Conservation (phyloP, 140 eudicot genomes). For the Ambrosia hybrid region DNA sequence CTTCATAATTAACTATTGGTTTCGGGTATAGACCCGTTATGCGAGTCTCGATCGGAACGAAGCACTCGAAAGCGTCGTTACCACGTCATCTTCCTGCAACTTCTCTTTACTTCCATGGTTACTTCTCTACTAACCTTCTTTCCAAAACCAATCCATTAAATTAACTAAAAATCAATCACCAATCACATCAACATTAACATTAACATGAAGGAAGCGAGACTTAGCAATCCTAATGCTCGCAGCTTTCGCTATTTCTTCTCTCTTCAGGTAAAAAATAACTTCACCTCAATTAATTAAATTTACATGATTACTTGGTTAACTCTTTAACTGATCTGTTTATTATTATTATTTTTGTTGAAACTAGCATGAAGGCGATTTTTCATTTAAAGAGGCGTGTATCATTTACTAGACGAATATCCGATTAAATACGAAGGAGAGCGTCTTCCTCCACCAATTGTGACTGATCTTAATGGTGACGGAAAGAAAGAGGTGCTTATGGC, state of each 20-base stretch:
- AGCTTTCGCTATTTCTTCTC: slow-evolving; percentile 96
- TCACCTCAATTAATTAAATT: background rate
- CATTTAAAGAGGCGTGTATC: slow-evolving; percentile 94
- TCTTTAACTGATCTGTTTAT: background rate
- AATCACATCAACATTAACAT: background rate
- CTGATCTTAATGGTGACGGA: slow-evolving; percentile 98
- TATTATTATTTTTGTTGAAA: background rate
- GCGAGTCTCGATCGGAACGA: too few species aligned
- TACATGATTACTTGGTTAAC: too few species aligned
- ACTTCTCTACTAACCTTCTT: background rate
- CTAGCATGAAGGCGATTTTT: slow-evolving; percentile 94
- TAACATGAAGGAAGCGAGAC: slow-evolving; percentile 61
- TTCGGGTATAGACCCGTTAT: too few species aligned
- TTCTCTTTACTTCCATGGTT: background rate
- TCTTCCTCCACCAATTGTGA: slow-evolving; percentile 88
- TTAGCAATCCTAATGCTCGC: slow-evolving; percentile 92
- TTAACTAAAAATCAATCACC: background rate
- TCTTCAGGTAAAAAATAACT: slow-evolving; percentile 53
- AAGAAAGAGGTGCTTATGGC: slow-evolving; percentile 84
- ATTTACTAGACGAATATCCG: slow-evolving; percentile 86
- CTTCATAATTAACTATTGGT: too few species aligned
- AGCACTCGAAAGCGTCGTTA: background rate
- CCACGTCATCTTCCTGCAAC: background rate
- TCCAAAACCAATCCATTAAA: background rate
- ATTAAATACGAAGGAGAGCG: slow-evolving; percentile 90